Evolutionary conservation across 306 rosid genomes (phyloP).

Genomic region (Neltuma alba): DNA sequence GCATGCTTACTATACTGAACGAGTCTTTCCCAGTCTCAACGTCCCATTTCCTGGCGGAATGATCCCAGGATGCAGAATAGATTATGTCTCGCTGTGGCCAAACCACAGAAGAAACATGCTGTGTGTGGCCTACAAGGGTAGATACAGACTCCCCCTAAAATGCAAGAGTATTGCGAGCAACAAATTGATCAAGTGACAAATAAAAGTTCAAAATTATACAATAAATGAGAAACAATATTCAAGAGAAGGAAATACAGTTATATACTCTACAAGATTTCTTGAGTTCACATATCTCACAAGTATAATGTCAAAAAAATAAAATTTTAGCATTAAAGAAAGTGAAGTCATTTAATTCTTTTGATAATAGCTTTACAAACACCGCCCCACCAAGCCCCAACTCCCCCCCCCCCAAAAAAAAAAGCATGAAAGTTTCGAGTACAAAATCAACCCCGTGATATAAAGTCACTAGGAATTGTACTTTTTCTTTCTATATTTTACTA

Average conservation of each 20-base stretch:
- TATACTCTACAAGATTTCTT: conserved; percentile 4
- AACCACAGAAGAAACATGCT: conserved; percentile 78
- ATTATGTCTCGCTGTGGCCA: conserved; percentile 75
- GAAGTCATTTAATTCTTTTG: conserved; percentile 12
- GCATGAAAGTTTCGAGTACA: neutral
- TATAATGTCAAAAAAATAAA: neutral
- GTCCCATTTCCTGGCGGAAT: conserved; percentile 85
- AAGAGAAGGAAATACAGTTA: conserved; percentile 10
- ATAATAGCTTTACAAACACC: conserved; percentile 18
- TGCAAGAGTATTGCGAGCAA: conserved; percentile 19
- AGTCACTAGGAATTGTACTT: neutral
- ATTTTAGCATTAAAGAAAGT: conserved; percentile 6
- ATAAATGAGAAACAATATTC: conserved; percentile 7
- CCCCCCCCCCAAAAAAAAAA: neutral
- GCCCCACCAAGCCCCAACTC: neutral
- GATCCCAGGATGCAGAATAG: conserved; percentile 95
- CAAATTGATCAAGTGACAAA: neutral
- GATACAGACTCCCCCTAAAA: conserved; percentile 70
- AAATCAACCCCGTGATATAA: neutral
- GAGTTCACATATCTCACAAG: conserved; percentile 4
- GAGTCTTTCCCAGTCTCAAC: conserved; percentile 74
- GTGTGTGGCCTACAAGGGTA: conserved; percentile 89
- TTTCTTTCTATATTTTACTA: neutral
- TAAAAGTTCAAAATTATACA: conserved; percentile 2
- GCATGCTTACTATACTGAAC: conserved; percentile 61